These are phyloP conservation scores for Cymbopogon flexuosus DNA, from an alignment of 202 grass and related monocot species.

Conservation along the genomic window DNA sequence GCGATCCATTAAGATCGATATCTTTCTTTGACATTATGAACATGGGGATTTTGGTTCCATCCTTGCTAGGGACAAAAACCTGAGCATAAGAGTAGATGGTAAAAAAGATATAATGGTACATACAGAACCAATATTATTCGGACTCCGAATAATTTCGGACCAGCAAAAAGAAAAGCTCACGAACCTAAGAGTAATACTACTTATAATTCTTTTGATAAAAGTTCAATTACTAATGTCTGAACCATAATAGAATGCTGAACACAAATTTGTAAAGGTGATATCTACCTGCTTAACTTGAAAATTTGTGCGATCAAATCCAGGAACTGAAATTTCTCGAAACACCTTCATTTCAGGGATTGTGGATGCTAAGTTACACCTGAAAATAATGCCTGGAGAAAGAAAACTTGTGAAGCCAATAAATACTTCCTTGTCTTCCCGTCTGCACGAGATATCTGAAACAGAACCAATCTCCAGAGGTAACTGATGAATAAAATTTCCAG, in stretches of 20 bases:
- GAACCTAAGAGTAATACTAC: too few relatives aligned
- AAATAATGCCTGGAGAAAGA: conserved; percentile 84
- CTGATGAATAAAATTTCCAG: conserved; percentile 63
- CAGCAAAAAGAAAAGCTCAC: too few relatives aligned
- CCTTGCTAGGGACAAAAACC: too few relatives aligned
- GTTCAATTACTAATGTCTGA: neutral
- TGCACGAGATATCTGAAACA: conserved; percentile 73
- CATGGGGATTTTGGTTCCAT: too few relatives aligned
- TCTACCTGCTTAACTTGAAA: conserved; percentile 88
- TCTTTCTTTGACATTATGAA: conserved; percentile 7
- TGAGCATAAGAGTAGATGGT: too few relatives aligned
- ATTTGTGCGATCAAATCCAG: conserved; percentile 65
- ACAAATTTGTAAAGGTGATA: neutral
- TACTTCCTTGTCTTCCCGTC: conserved; percentile 61
- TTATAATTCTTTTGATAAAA: too few relatives aligned
- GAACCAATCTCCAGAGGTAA: conserved; percentile 80
- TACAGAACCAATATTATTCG: too few relatives aligned
- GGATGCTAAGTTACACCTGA: conserved; percentile 57
- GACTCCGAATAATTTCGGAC: too few relatives aligned
- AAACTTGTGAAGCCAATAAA: conserved; percentile 91
- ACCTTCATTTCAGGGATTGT: conserved; percentile 69
- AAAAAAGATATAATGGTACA: too few relatives aligned
- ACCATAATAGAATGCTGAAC: neutral
- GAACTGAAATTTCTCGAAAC: conserved; percentile 78
- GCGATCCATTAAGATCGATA: conserved; percentile 66